phyloP scores from a whole-genome alignment of 2,329 filamentous ascomycete genomes.

The Sphaerulina populicola region DNA sequence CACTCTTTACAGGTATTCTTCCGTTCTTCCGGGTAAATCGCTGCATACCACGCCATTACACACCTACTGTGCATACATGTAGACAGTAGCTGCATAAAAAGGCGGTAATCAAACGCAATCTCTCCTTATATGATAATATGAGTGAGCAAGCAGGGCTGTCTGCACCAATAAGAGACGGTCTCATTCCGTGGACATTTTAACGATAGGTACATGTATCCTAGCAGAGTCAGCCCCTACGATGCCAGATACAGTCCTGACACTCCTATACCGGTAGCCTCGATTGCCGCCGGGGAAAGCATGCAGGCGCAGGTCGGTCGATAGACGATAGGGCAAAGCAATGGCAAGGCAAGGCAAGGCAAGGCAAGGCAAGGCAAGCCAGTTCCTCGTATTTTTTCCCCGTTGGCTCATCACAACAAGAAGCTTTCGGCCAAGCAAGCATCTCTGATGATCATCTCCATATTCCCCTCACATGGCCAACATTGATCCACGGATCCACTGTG shows the following conservation, averaged over 20 bases:
- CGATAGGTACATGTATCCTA: too few species aligned
- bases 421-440: slow-evolving; percentile 5
- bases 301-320: too few species aligned
- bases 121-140: too few species aligned
- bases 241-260: not conserved
- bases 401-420: slow-evolving; percentile 11
- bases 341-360: slow-evolving; percentile 2
- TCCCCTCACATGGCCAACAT: slow-evolving; percentile 8
- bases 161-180: not conserved
- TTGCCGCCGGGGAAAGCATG: too few species aligned
- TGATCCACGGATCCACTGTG: not conserved
- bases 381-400: slow-evolving; percentile 4
- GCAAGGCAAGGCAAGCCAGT: slow-evolving; percentile 7
- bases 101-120: too few species aligned
- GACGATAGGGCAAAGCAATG: slow-evolving; percentile 5
- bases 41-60: not conserved
- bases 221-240: not conserved
- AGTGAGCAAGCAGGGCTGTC: not conserved
- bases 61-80: too few species aligned
- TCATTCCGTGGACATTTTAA: too few species aligned
- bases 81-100: too few species aligned
- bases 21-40: not conserved
- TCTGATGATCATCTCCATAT: slow-evolving; percentile 16
- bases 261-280: too few species aligned
- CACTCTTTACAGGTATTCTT: not conserved